Base-by-base conservation (phyloP, 2,329 filamentous ascomycete genomes). In the Sarocladium oryzae region DNA sequence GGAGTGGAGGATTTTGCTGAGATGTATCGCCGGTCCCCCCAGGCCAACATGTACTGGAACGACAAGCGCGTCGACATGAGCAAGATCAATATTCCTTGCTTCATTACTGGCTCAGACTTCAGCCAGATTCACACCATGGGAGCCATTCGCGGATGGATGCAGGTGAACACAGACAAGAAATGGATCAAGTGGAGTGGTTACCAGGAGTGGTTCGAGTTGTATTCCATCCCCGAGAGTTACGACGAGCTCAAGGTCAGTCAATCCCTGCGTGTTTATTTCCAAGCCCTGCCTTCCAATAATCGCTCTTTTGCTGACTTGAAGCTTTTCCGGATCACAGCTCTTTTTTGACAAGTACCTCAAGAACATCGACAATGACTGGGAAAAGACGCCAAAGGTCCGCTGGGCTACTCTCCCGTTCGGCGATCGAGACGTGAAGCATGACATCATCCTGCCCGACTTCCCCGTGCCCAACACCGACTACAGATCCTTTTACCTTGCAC, bases 1-100 rank as follows among this genome's bases (percentile, higher is more conserved):
- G 57, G 67, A 0, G 58, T 72, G 6, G 71, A 75, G 54, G 69
- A 73, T 52, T 65, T 69, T 15, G 61, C 61, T 9, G 66, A 69
- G 50, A 74, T 74, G 69, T 70, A 67, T 48, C 62, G 66, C 1
- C 55, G 64, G 5, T 66, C 60, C 7, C 64, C 67, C 0, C 3
- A 61, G 68, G 24, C 36, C 36, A 40, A 40, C 18, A 20, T 40
- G n/a, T 40, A 40, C 36, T 40, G 36, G 36, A 40, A 40, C 36
- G 36, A 40, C 36, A 40, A 40, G 36, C 36, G 36, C n/a, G 36
- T 40, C 4, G 36, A 40, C 36, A 40, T 40, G 36, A 40, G 11
- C 36, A 40, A 40, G 36, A 40, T 40, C 36, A 40, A 40, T 18
- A 40, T 40, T 18, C 36, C 36, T 20, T 40, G 36, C 36, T 40